phyloP scores from a whole-genome alignment of 305 asterid genomes.

The Nicotiana rustica region DNA sequence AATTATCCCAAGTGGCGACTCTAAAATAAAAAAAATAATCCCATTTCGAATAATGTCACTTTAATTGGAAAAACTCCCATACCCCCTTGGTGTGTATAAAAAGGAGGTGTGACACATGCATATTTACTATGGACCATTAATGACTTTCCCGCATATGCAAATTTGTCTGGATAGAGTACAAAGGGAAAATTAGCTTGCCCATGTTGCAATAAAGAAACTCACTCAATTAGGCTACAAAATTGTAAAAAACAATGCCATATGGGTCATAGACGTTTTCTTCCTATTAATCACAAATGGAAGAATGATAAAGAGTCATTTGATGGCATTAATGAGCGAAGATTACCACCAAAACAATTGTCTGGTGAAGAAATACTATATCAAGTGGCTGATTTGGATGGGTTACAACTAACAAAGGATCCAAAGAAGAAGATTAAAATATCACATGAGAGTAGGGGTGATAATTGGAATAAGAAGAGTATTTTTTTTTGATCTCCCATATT shows the following conservation, averaged over 20 bases:
- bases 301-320: background rate
- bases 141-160: constrained; percentile 21
- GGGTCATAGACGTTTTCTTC: constrained; percentile 26
- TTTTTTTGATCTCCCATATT: too few relatives aligned
- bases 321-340: too few relatives aligned
- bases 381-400: background rate
- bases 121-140: constrained; percentile 23
- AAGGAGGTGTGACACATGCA: too few relatives aligned
- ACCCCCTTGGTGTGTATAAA: too few relatives aligned
- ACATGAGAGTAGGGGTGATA: too few relatives aligned
- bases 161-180: constrained; percentile 28
- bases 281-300: background rate
- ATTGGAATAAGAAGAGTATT: too few relatives aligned
- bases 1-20: too few relatives aligned
- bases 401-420: background rate
- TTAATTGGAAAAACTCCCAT: too few relatives aligned
- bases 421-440: background rate
- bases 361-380: background rate
- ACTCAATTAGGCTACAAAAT: background rate
- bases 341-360: background rate
- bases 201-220: background rate
- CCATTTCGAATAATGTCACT: too few relatives aligned
- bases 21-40: too few relatives aligned
- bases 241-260: constrained; percentile 21
- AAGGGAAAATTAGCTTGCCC: background rate